phyloP scores from a whole-genome alignment of 257 asterid species.

The Solanum neorickii region DNA sequence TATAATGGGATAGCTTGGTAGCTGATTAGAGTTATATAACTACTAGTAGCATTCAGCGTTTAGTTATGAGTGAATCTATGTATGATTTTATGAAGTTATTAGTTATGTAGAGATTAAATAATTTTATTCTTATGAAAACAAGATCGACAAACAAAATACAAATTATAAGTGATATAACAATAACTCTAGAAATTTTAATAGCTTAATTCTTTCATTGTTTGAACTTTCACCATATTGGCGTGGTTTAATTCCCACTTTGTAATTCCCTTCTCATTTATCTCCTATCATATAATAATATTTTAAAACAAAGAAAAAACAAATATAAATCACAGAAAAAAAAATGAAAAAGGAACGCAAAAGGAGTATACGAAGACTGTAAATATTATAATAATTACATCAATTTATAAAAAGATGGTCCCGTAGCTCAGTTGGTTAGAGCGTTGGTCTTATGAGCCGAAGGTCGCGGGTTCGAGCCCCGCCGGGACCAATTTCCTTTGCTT shows the following conservation, averaged over 20 bases:
- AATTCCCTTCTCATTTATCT: background rate
- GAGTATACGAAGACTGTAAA: no score
- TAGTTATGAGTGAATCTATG: no score
- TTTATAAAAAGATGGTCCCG: slow-evolving; percentile 22
- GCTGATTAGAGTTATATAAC: no score
- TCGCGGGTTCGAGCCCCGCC: slow-evolving; percentile 99
- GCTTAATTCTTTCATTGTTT: background rate
- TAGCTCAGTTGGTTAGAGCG: slow-evolving; percentile 99
- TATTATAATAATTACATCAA: fast-evolving
- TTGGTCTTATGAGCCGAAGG: slow-evolving; percentile 99
- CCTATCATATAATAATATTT: background rate
- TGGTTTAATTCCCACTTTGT: background rate
- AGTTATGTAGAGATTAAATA: no score
- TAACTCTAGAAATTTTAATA: background rate
- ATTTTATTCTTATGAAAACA: background rate
- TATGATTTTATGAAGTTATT: no score
- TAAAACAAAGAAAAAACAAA: background rate
- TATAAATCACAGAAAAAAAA: background rate
- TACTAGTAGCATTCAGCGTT: no score
- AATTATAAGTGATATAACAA: background rate
- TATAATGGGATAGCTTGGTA: no score
- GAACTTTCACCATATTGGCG: background rate
- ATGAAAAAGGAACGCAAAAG: background rate
- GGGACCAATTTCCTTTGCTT: background rate
- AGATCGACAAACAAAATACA: background rate